Conservation (phyloP, 2,329 filamentous ascomycete genomes). For the Talaromyces sp. region DNA sequence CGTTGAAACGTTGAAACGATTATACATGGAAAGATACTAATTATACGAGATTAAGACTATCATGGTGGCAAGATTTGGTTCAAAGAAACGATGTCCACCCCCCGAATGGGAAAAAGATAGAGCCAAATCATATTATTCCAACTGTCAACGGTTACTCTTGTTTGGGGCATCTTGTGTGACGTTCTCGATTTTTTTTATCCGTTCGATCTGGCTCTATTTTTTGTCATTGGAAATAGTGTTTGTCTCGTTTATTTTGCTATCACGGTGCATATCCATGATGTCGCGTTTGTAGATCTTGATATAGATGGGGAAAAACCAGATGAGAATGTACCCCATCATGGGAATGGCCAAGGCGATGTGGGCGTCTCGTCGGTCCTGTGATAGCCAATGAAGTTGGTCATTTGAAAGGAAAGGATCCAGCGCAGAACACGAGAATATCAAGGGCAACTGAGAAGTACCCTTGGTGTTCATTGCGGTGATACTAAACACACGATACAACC, state of each 20-base stretch:
- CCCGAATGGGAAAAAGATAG: not conserved
- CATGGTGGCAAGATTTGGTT: not conserved
- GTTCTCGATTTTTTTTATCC: conserved; percentile 9
- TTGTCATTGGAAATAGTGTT: conserved; percentile 11
- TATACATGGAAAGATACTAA: not conserved
- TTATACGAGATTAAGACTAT: not conserved
- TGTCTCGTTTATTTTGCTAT: conserved; percentile 16
- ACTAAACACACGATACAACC: conserved; percentile 52
- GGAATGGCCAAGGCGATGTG: conserved; percentile 21
- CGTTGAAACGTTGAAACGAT: conserved; percentile 11
- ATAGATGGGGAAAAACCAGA: conserved; percentile 21
- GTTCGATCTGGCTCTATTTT: conserved; percentile 12
- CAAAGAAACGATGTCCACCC: no score
- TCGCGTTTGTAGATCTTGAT: conserved; percentile 20
- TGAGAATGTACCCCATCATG: conserved; percentile 20
- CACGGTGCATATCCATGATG: conserved; percentile 19
- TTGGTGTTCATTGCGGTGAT: conserved; percentile 47
- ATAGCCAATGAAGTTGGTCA: not conserved
- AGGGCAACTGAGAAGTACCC: conserved; percentile 50
- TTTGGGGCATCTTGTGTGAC: not conserved
- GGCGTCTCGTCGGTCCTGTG: conserved; percentile 15
- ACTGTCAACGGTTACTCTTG: not conserved
- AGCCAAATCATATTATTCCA: not conserved
- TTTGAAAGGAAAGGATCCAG: conserved; percentile 14
- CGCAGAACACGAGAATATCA: conserved; percentile 33